Base-by-base conservation (phyloP, 495 filamentous ascomycete genomes). In the Cairneyella variabilis region DNA sequence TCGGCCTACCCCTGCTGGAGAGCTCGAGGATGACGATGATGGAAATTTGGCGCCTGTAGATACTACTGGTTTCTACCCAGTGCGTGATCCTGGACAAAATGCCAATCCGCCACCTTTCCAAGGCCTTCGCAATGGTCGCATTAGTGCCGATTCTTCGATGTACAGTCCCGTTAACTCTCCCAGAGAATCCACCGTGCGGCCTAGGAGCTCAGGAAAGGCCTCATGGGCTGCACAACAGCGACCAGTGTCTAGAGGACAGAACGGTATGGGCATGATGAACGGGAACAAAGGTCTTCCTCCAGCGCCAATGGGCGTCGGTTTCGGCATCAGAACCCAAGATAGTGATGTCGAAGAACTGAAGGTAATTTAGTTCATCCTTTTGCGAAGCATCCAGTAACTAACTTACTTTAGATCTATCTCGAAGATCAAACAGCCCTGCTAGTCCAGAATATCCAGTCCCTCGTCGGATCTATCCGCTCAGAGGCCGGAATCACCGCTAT, bases 401-500 rank as follows among this genome's bases (percentile, higher is more conserved):
- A 61, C 28, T 32, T 14, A 51, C 47, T 30, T 38, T 53, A 87
- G 83, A 80, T 86, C 54, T 92, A 91, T 65, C 82, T 95, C 37
- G 89, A 95, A 59, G 87, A 89, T 57, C 89, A 91, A 68, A 90
- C 88, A 11, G 86, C 88, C 43, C 72, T 82, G 11, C 79, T 95
- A 36, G 85, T 95, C 22, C 83, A 89, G 59, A 85, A 82, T 20
- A 91, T 96, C 58, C 89, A 92, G 66, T 77, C 83, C 3, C 80
- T 96, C 10, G 86, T 95, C 28, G 78, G 81, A 56, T 83, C 82
- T 42, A 92, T 95, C 59, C 88, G 90, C 32, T 75, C 80, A 41
- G 82, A 88, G 53, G 79, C 80, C 14, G 73, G 77, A 34, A 80
- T 90, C 49, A 69, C 77, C 44, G 79, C 82, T 32, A 81, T 96